Percentiles rank a stretch among this genome's conserved stretches.
Conservation (phyloP, 2,329 filamentous ascomycete genomes). For the Cytospora chrysosperma region DNA sequence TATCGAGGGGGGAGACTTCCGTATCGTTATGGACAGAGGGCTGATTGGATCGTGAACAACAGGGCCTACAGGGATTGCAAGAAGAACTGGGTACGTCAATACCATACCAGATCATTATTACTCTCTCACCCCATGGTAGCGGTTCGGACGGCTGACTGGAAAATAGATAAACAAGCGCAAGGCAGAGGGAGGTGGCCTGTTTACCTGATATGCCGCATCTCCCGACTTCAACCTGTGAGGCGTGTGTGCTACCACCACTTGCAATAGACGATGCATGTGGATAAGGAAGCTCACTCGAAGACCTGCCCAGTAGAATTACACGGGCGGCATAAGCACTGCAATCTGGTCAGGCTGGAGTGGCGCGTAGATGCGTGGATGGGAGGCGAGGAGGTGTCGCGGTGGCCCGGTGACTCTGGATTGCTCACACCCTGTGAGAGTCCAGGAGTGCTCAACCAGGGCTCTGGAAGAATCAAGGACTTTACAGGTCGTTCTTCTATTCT, state of each 20-base stretch:
- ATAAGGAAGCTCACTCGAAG: background rate
- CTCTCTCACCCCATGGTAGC: background rate
- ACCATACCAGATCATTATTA: background rate
- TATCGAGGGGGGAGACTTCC: too few species aligned
- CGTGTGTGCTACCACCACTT: background rate
- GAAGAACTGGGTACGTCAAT: conserved; percentile 77
- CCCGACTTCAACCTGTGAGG: background rate
- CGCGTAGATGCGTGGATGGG: background rate
- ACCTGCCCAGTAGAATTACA: too few species aligned
- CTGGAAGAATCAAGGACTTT: background rate
- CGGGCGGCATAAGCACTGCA: too few species aligned
- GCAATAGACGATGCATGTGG: background rate
- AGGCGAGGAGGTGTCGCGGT: background rate
- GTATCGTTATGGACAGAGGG: background rate
- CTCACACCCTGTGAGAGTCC: background rate
- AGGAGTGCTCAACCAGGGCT: background rate
- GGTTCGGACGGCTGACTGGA: background rate
- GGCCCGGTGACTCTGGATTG: background rate
- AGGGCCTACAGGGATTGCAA: conserved; percentile 95
- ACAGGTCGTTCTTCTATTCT: background rate
- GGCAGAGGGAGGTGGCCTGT: conserved; percentile 26
- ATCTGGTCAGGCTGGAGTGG: background rate
- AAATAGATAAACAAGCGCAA: conserved; percentile 33
- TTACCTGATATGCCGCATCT: conserved; percentile 6
- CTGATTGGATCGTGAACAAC: background rate